Conservation (phyloP, 2,329 filamentous ascomycete species). For the Aureobasidium sp. region DNA sequence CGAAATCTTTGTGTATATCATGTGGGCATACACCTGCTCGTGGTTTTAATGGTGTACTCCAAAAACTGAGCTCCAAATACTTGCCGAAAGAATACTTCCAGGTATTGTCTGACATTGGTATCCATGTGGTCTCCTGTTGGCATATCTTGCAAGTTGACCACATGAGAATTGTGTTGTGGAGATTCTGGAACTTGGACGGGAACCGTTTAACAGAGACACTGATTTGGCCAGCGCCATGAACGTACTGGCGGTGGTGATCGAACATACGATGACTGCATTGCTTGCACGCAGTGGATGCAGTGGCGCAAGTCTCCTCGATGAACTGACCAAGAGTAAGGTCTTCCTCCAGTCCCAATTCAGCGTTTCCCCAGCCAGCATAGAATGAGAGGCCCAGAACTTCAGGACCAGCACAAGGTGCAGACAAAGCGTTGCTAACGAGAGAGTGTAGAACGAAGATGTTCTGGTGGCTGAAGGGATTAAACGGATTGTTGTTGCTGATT, state of each 20-base stretch:
- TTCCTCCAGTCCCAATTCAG: slow-evolving; percentile 59
- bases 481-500: slow-evolving; percentile 77
- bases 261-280: slow-evolving; percentile 82
- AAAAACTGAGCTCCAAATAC: slow-evolving; percentile 95
- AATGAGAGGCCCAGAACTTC: slow-evolving; percentile 85
- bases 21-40: slow-evolving; percentile 73
- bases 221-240: slow-evolving; percentile 89
- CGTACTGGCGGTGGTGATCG: slow-evolving; percentile 92
- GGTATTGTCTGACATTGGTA: slow-evolving; percentile 84
- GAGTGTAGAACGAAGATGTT: slow-evolving; percentile 94
- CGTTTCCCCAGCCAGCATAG: slow-evolving; percentile 75
- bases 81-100: slow-evolving; percentile 99
- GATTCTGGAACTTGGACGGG: slow-evolving; percentile 54
- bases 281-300: slow-evolving; percentile 67
- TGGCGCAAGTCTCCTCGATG: slow-evolving; percentile 78
- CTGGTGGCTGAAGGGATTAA: slow-evolving; percentile 91
- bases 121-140: slow-evolving; percentile 78
- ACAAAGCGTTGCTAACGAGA: slow-evolving; percentile 85
- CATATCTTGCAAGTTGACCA: slow-evolving; percentile 96
- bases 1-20: slow-evolving; percentile 84
- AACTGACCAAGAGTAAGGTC: slow-evolving; percentile 94
- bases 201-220: slow-evolving; percentile 81
- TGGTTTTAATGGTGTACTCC: slow-evolving; percentile 74
- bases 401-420: slow-evolving; percentile 86
- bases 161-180: slow-evolving; percentile 78